Evolutionary conservation across 1,284 basidiomycete species (phyloP), one percentile per base, ranked within the genome.

Genomic region (Malassezia obtusa): DNA sequence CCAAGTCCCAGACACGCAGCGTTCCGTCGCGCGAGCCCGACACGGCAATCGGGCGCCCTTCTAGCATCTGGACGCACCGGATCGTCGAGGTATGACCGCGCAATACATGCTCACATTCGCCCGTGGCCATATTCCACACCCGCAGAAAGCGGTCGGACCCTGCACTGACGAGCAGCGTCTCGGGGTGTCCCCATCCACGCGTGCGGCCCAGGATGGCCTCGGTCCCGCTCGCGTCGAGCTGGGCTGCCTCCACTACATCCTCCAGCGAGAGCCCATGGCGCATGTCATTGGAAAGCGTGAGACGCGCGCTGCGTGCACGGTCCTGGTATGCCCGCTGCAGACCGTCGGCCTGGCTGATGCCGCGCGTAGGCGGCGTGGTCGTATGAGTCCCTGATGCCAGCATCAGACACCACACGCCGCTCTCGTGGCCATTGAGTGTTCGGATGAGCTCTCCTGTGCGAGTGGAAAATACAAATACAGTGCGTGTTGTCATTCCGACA

Each of bases 1-100:
- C 84, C 45, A 98, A 81, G 73, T 98, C 87, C 92, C 92, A 98
- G 0, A 95, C 87, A 0, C 89, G 81, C 48, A 96, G 71, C 1
- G 87, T 89, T 21, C 80, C 78, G 51, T 69, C 63, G 25, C 92
- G 80, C 35, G 89, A 88, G 45, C 90, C 92, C 0, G 88, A 86
- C 21, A 96, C 82, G 2, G 88, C 89, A 44, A 94, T 80, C 0
- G 92, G 89, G 4, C 87, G 80, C 37, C 85, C 84, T 66, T 91
- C 85, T 36, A 96, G 77, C 14, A 91, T 85, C 64, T 87, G 87
- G 53, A 95, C 79, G 73, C 89, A 95, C 26, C 92, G 83, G 52
- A 96, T 86, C 0, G 91, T 96, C 0, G 89, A 88, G 0, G 83
- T 83, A 75, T 96, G 92, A 0, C 90, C 92, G 4, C 79, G 78